Base-by-base conservation (phyloP, 352 stramenopile genomes). In the Phytophthora hybrid region DNA sequence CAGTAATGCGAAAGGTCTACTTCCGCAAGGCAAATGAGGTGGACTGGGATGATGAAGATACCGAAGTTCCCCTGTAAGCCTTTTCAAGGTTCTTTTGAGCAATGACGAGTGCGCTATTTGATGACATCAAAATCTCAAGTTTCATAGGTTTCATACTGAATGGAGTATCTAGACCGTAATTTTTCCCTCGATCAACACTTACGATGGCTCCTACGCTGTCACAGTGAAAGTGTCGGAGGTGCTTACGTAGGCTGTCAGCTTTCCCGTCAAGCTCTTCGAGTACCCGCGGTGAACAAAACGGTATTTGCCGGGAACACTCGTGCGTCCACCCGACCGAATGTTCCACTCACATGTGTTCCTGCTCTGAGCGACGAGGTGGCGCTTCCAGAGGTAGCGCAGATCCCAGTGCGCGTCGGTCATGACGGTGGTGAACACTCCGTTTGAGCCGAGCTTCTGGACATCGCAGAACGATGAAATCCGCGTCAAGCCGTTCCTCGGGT, bases 361-460 rank as follows among this genome's bases (percentile, higher is more conserved):
- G 61, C 80, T 88, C 52, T 86, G 72, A 5, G 51, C 26, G 18
- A 68, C n/a, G 19, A 73, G 53, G 23, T 73, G 51, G 16, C 73
- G 65, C n/a, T 69, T 51, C 81, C 82, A 90, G 21, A 66, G 51
- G 66, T 78, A 88, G 19, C 82, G 82, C 19, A 88, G 34, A 32
- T 88, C 82, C 83, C 83, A 91, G 58, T 90, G 79, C 1, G 71
- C 74, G 55, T 92, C 84, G 1, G 76, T 88, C 72, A 89, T 61
- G n/a, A 83, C 47, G 10, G 68, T 85, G 19, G 59, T 59, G 51
- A 69, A 91, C 14, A 44, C 56, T 10, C 67, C 72, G 9, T 58
- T 51, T 2, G 54, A 57, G 16, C 59, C 37, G 4, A 84, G 58
- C 18, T 68, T 74, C 49, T 91, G 68, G 14, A 91, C 79, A 31